These are phyloP conservation scores for Aspergillus sp. DNA, from an alignment of 2,329 filamentous ascomycete species.

Conservation along the genomic window DNA sequence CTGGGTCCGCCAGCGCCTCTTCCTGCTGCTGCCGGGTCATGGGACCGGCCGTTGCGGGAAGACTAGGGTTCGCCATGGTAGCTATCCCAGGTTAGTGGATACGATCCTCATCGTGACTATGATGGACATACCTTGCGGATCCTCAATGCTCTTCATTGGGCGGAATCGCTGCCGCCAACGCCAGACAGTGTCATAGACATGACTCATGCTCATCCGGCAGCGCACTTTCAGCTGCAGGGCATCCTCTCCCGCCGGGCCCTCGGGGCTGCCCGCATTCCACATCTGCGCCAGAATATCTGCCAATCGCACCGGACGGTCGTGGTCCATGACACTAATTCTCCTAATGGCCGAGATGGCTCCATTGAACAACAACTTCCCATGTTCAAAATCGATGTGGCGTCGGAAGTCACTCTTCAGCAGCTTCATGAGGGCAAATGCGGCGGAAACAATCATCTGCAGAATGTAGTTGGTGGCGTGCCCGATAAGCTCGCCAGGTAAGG, in stretches of 20 bases:
- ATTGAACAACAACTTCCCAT: conserved; percentile 59
- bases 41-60: conserved; percentile 30
- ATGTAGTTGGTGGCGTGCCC: conserved; percentile 62
- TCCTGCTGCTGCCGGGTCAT: conserved; percentile 34
- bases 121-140: conserved; percentile 64
- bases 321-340: conserved; percentile 61
- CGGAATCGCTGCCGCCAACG: conserved; percentile 67
- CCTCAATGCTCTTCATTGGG: conserved; percentile 60
- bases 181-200: conserved; percentile 68
- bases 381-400: conserved; percentile 55
- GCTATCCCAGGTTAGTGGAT: conserved; percentile 23
- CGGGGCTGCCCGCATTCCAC: conserved; percentile 55
- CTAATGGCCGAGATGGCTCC: conserved; percentile 60
- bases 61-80: conserved; percentile 40
- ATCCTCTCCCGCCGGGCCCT: conserved; percentile 36
- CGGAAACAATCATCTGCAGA: conserved; percentile 66
- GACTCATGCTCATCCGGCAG: conserved; percentile 66
- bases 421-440: conserved; percentile 64
- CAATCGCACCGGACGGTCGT: conserved; percentile 64
- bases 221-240: conserved; percentile 62
- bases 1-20: conserved; percentile 33
- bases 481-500: conserved; percentile 50
- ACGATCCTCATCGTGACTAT: conserved; percentile 7
- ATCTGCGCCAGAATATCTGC: conserved; percentile 66
- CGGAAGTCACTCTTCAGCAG: conserved; percentile 65